Percentiles rank a stretch among this genome's conserved stretches.
These are phyloP conservation scores for Fusarium nodosum DNA, from an alignment of 2,329 filamentous ascomycete genomes.

Conservation along the genomic window DNA sequence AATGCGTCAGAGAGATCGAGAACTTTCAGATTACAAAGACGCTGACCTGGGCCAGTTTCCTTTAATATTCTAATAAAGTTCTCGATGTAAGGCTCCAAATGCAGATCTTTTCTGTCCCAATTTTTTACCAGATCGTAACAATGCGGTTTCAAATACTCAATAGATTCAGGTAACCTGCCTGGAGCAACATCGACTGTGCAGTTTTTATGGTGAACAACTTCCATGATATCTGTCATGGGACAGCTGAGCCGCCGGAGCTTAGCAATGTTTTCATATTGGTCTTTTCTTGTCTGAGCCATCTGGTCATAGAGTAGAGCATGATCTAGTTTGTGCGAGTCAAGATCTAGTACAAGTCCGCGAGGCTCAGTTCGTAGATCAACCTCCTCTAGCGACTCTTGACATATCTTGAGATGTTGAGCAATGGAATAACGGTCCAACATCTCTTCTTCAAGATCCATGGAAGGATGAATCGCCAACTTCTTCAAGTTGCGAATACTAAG, in stretches of 20 bases:
- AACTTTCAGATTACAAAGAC: not conserved
- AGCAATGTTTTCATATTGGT: fast-evolving
- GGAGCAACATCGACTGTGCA: not conserved
- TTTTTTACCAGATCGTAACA: not conserved
- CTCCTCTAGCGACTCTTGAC: not conserved
- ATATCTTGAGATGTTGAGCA: not conserved
- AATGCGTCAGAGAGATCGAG: not conserved
- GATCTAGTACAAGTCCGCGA: not conserved
- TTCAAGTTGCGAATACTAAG: not conserved
- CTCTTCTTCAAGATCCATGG: fast-evolving
- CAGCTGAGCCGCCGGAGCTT: not conserved
- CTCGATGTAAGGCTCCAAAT: not conserved
- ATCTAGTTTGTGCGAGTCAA: not conserved
- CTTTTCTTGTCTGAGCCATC: not conserved
- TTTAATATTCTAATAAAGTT: fast-evolving
- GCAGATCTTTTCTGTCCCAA: not conserved
- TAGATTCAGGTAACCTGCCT: not conserved
- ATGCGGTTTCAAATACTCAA: not conserved
- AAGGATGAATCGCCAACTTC: not conserved
- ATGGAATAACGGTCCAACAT: not conserved
- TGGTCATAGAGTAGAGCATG: fast-evolving
- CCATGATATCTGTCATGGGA: not conserved
- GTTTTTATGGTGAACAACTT: too few species aligned
- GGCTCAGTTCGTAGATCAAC: not conserved
- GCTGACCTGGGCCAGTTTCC: not conserved